phyloP scores from a whole-genome alignment of 495 filamentous ascomycete genomes.

The Penicillium paradoxum region DNA sequence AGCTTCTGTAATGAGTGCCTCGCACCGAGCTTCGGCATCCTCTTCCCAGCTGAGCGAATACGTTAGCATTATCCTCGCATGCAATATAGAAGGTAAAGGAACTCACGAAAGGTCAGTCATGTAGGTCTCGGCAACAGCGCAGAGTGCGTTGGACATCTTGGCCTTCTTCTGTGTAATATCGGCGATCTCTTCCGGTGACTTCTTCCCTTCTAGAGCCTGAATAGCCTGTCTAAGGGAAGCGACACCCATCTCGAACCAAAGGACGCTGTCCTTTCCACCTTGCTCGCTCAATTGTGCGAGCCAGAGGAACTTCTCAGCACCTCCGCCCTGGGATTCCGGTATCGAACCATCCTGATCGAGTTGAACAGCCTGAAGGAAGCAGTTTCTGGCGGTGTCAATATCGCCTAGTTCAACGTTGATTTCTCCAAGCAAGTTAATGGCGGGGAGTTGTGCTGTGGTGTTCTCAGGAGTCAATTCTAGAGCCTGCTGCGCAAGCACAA shows the following conservation, averaged over 20 bases:
- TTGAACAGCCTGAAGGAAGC: slow-evolving; percentile 63
- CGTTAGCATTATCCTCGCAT: slow-evolving; percentile 1
- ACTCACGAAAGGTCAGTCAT: slow-evolving; percentile 87
- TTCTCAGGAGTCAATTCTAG: slow-evolving; percentile 44
- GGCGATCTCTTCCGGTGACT: slow-evolving; percentile 34
- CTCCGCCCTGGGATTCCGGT: slow-evolving; percentile 62
- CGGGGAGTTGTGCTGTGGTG: slow-evolving; percentile 48
- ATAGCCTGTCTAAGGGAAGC: slow-evolving; percentile 62
- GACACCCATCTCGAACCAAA: slow-evolving; percentile 83
- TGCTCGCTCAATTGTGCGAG: slow-evolving; percentile 87
- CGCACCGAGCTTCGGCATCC: slow-evolving; percentile 81
- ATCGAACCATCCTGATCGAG: slow-evolving; percentile 67
- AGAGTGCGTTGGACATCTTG: slow-evolving; percentile 80
- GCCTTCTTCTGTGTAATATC: slow-evolving; percentile 61
- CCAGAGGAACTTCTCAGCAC: slow-evolving; percentile 93
- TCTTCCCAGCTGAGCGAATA: slow-evolving; percentile 64
- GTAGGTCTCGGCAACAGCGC: slow-evolving; percentile 87
- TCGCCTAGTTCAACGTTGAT: slow-evolving; percentile 83
- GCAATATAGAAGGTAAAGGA: not conserved
- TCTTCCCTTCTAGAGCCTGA: slow-evolving; percentile 43
- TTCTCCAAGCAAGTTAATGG: slow-evolving; percentile 75
- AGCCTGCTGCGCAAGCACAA: slow-evolving; percentile 58
- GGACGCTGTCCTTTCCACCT: slow-evolving; percentile 76
- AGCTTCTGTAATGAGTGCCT: slow-evolving; percentile 80
- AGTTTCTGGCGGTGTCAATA: slow-evolving; percentile 59